phyloP scores from a whole-genome alignment of 495 filamentous ascomycete genomes.

The Tuber calosporum region DNA sequence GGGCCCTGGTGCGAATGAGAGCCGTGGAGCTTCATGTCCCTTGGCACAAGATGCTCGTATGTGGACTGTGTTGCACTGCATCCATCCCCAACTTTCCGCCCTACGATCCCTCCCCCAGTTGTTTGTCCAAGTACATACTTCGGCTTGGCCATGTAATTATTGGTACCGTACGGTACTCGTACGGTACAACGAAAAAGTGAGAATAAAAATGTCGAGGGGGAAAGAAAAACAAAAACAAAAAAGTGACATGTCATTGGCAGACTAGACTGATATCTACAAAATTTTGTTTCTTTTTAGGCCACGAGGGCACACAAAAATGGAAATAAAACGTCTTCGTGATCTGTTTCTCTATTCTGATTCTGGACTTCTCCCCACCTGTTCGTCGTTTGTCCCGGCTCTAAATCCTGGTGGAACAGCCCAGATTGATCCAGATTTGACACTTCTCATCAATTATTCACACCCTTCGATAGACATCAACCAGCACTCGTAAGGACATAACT shows the following conservation, averaged over 20 bases:
- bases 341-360: neutral
- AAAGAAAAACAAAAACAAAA: neutral
- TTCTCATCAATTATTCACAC: neutral
- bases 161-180: no score
- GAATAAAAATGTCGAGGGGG: neutral
- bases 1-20: neutral
- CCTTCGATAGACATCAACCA: constrained; percentile 21
- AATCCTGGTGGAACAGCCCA: neutral
- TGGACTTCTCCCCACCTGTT: neutral
- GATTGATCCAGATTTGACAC: neutral
- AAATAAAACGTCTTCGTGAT: neutral
- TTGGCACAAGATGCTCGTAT: neutral
- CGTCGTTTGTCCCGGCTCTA: neutral
- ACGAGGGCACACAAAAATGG: neutral
- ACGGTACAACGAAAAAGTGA: neutral
- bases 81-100: neutral
- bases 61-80: neutral
- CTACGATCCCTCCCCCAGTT: neutral
- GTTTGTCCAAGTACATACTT: neutral
- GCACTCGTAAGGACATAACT: constrained; percentile 41
- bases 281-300: neutral
- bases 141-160: neutral
- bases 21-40: neutral
- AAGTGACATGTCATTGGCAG: neutral
- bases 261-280: neutral